Conservation (phyloP, 2,329 filamentous ascomycete species). For the Paraphoma chrysanthemicola region DNA sequence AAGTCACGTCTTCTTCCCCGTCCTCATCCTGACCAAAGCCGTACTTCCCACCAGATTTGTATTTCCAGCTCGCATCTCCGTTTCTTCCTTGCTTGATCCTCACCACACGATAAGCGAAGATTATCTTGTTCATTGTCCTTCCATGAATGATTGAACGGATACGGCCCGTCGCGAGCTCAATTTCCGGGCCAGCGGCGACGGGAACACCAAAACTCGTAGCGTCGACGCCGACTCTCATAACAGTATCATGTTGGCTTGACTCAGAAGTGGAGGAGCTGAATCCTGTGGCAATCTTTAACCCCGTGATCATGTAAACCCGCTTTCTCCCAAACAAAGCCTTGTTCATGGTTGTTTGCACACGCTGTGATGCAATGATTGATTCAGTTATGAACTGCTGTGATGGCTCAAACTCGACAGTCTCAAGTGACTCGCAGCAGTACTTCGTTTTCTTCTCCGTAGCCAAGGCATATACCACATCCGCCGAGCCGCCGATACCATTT, state of each 20-base stretch:
- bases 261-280: not conserved
- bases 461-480: slow-evolving; percentile 1
- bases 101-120: slow-evolving; percentile 6
- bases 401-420: slow-evolving; percentile 9
- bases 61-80: not conserved
- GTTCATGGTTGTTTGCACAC: not conserved
- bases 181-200: not conserved
- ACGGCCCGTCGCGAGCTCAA: not conserved
- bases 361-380: slow-evolving; percentile 1
- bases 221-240: not conserved
- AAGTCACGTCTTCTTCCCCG: no score
- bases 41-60: slow-evolving; percentile 5
- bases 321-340: not conserved
- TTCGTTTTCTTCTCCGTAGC: slow-evolving; percentile 1
- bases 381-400: not conserved
- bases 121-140: not conserved
- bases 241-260: not conserved
- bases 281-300: slow-evolving; percentile 4
- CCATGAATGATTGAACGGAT: not conserved
- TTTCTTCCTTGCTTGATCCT: slow-evolving; percentile 2
- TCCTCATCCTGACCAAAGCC: not conserved
- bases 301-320: slow-evolving; percentile 6
- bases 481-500: slow-evolving; percentile 1
- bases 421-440: slow-evolving; percentile 6
- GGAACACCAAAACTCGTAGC: not conserved